phyloP scores from a whole-genome alignment of 441 rosid species.

The Isatis lusitanica region DNA sequence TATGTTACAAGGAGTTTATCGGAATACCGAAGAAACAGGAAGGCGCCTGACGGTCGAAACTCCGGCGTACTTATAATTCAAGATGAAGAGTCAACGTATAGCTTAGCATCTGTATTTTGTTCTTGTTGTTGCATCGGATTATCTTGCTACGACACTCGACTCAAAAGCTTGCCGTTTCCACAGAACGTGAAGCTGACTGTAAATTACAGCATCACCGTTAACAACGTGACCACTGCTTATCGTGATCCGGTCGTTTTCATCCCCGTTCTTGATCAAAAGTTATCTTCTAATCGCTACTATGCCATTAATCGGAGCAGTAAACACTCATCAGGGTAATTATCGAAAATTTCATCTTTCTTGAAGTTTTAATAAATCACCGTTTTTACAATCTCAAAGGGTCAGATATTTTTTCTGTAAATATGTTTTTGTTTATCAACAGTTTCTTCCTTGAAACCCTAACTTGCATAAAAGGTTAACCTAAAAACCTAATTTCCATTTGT shows the following conservation, averaged over 20 bases:
- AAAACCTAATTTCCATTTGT: not conserved
- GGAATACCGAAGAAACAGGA: conserved; percentile 42
- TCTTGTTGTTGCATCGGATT: conserved; percentile 44
- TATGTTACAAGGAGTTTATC: conserved; percentile 63
- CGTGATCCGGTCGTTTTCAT: conserved; percentile 39
- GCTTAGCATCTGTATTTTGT: too few species aligned
- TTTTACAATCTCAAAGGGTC: too few species aligned
- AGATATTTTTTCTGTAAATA: too few species aligned
- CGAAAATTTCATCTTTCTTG: not conserved
- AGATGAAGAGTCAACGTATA: conserved; percentile 51
- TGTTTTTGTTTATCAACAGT: too few species aligned
- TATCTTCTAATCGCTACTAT: conserved; percentile 57
- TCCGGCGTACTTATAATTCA: conserved; percentile 53
- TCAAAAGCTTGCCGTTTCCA: conserved; percentile 57
- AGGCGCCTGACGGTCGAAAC: conserved; percentile 54
- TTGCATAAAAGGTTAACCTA: not conserved
- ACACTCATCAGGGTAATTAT: conserved; percentile 46
- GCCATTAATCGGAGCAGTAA: conserved; percentile 42
- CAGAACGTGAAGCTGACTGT: conserved; percentile 41
- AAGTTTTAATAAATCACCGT: too few species aligned
- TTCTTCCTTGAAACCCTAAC: not conserved
- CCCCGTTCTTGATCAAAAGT: conserved; percentile 55
- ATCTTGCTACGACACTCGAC: conserved; percentile 22
- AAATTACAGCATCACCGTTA: not conserved
- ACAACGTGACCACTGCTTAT: not conserved